Conservation (phyloP, 106 monocot species). For the Dactylorhiza incarnata region DNA sequence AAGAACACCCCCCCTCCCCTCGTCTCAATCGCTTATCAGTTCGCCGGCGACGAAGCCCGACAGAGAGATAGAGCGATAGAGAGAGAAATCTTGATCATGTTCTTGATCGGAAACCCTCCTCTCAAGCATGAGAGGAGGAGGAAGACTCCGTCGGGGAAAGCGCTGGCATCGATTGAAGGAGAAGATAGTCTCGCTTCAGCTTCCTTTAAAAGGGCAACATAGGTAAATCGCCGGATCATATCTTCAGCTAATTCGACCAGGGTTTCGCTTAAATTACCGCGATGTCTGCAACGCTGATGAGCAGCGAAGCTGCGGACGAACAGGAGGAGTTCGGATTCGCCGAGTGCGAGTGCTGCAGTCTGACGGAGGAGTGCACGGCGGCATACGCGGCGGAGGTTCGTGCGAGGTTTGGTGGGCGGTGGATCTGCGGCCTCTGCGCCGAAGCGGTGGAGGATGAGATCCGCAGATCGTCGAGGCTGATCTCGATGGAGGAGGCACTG, state of each 20-base stretch:
- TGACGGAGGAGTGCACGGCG: constrained; percentile 47
- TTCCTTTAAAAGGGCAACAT: neutral
- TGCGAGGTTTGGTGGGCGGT: constrained; percentile 23
- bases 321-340: constrained; percentile 13
- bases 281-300: neutral
- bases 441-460: constrained; percentile 45
- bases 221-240: too few species aligned
- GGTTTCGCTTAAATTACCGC: too few species aligned
- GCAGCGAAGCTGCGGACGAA: neutral
- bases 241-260: neutral
- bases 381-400: constrained; percentile 26
- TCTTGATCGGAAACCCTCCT: neutral
- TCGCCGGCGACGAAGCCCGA: neutral
- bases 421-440: constrained; percentile 50
- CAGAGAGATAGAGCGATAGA: neutral
- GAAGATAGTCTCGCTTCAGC: neutral
- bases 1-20: neutral
- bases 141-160: neutral
- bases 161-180: neutral
- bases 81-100: neutral
- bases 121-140: neutral
- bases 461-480: constrained; percentile 14
- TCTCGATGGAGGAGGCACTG: constrained; percentile 40
- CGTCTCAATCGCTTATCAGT: neutral
- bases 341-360: constrained; percentile 43